These are phyloP conservation scores for Colletotrichum sp. DNA, from an alignment of 2,329 filamentous ascomycete species.

Conservation along the genomic window DNA sequence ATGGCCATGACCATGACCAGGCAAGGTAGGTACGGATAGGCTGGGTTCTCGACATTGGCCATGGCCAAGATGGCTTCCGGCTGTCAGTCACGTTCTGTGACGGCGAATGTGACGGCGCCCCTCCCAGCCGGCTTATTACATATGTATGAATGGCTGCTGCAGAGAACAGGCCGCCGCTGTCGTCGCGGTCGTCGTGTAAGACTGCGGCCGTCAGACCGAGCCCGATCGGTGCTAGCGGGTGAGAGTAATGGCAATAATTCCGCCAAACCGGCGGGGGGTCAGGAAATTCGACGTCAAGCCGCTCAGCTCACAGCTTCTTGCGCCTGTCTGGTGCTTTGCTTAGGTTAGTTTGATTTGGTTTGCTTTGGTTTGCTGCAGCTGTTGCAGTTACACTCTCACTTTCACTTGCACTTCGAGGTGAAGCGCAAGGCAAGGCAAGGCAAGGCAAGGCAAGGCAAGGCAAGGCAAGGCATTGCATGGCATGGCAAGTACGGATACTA, in stretches of 20 bases:
- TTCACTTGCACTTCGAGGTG: not conserved
- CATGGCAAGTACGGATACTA: too few relatives aligned
- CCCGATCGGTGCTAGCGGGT: not conserved
- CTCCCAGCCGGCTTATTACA: not conserved
- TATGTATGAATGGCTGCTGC: not conserved
- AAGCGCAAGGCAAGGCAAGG: not conserved
- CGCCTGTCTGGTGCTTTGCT: too few relatives aligned
- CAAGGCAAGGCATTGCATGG: not conserved
- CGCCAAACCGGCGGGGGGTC: not conserved
- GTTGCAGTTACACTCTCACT: not conserved
- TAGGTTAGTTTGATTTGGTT: not conserved
- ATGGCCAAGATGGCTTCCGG: not conserved
- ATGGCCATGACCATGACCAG: not conserved
- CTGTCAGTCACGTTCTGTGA: not conserved
- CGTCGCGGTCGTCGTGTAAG: not conserved
- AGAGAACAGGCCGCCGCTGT: not conserved
- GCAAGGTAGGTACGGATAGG: not conserved
- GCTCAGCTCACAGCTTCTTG: not conserved
- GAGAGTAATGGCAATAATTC: not conserved
- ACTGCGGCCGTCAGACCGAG: not conserved
- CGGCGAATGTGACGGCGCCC: not conserved
- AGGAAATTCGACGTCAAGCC: not conserved
- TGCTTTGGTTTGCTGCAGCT: not conserved
- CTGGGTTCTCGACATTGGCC: not conserved
- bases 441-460: not conserved